Evolutionary conservation across 306 rosid species (phyloP).

Genomic region (Glycine tomentella): DNA sequence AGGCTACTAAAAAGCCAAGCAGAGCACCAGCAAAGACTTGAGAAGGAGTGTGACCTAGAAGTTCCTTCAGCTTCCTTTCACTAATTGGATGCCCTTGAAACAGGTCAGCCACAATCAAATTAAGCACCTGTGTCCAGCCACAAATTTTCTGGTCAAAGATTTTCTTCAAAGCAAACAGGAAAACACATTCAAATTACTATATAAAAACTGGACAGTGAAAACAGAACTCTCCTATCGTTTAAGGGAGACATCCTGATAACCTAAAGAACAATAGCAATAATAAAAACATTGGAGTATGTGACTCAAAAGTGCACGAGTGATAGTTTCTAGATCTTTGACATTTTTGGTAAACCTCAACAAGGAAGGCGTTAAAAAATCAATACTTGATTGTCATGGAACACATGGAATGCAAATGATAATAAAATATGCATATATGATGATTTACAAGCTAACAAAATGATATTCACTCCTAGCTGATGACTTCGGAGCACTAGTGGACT

Average conservation of each 20-base stretch:
- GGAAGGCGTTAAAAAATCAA: constrained; percentile 7
- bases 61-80: constrained; percentile 90
- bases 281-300: background rate
- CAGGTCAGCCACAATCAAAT: constrained; percentile 84
- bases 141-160: constrained; percentile 8
- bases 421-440: background rate
- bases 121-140: constrained; percentile 70
- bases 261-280: constrained; percentile 16
- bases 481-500: no score
- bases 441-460: constrained; percentile 11
- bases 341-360: constrained; percentile 7
- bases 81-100: constrained; percentile 91
- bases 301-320: background rate
- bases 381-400: constrained; percentile 17
- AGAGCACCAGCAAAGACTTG: constrained; percentile 91
- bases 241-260: background rate
- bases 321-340: background rate
- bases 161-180: constrained; percentile 17
- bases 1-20: constrained; percentile 74
- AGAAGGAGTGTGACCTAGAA: constrained; percentile 90
- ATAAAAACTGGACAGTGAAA: background rate
- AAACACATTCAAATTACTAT: constrained; percentile 5
- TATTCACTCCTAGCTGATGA: constrained; percentile 9
- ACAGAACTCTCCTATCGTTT: background rate
- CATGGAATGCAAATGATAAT: constrained; percentile 28